A percentile compares a stretch with the other conserved stretches of the same genome.
phyloP scores from a whole-genome alignment of 2,329 filamentous ascomycete species.

The Cytospora chrysosperma region DNA sequence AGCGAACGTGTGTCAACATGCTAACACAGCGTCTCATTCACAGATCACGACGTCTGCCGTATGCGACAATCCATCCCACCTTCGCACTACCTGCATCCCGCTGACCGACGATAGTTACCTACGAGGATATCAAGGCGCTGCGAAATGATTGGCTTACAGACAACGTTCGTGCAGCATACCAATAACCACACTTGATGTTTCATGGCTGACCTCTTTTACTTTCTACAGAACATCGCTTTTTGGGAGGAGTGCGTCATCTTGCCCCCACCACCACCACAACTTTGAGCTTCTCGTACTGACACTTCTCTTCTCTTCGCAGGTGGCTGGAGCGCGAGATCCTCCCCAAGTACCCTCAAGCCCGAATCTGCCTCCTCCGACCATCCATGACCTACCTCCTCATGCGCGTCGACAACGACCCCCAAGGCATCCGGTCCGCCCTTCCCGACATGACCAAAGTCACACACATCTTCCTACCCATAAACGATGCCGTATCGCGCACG shows the following conservation, averaged over 20 bases:
- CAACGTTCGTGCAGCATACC: slow-evolving; percentile 61
- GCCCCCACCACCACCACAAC: slow-evolving; percentile 15
- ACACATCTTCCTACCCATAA: slow-evolving; percentile 94
- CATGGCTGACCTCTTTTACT: slow-evolving; percentile 29
- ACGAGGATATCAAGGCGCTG: slow-evolving; percentile 84
- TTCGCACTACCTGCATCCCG: not conserved
- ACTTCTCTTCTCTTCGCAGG: slow-evolving; percentile 37
- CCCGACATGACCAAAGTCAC: slow-evolving; percentile 79
- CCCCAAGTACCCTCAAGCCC: slow-evolving; percentile 72
- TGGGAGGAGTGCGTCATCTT: slow-evolving; percentile 79
- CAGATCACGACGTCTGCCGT: slow-evolving; percentile 30
- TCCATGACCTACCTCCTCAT: slow-evolving; percentile 91
- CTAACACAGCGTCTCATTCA: slow-evolving; percentile 18
- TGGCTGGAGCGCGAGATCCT: slow-evolving; percentile 90
- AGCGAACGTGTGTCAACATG: not conserved
- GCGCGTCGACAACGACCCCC: slow-evolving; percentile 60
- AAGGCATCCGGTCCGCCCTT: slow-evolving; percentile 63
- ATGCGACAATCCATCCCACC: slow-evolving; percentile 5
- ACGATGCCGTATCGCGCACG: slow-evolving; percentile 75
- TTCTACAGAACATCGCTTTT: slow-evolving; percentile 79
- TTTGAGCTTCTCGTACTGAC: slow-evolving; percentile 7
- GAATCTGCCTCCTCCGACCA: slow-evolving; percentile 87
- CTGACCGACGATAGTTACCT: slow-evolving; percentile 61
- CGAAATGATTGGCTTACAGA: slow-evolving; percentile 96
- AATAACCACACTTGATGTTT: not conserved